Evolutionary conservation across 2,329 filamentous ascomycete genomes (phyloP).

Genomic region (Cryoendolithus antarcticus): DNA sequence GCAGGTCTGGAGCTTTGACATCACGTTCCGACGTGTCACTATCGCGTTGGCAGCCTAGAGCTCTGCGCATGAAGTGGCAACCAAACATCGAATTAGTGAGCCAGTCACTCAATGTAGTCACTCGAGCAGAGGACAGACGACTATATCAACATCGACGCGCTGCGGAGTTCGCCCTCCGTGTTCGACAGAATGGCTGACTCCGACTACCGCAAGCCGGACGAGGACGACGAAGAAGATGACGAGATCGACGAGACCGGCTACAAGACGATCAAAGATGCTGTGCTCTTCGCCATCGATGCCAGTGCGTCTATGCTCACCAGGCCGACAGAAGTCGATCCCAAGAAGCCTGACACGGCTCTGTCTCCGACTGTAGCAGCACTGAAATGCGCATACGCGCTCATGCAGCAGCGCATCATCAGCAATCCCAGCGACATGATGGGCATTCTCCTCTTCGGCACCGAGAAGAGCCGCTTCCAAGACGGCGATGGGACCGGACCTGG

Average conservation of each 20-base stretch:
- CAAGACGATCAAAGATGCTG: conserved; percentile 88
- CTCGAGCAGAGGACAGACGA: too few relatives aligned
- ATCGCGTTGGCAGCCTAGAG: too few relatives aligned
- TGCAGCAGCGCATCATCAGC: conserved; percentile 97
- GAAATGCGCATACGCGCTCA: conserved; percentile 86
- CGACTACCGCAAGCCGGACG: conserved; percentile 25
- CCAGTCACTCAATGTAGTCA: too few relatives aligned
- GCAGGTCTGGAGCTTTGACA: too few relatives aligned
- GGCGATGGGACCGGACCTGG: conserved; percentile 43
- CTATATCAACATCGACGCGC: too few relatives aligned
- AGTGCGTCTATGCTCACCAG: conserved; percentile 71
- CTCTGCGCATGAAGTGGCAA: too few relatives aligned
- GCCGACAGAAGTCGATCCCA: conserved; percentile 53
- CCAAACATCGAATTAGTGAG: too few relatives aligned
- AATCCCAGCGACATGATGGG: conserved; percentile 97
- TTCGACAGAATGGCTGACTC: conserved; percentile 9
- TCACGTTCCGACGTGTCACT: too few relatives aligned
- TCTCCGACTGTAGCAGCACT: conserved; percentile 72
- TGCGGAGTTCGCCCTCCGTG: too few relatives aligned
- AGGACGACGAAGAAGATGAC: conserved; percentile 57
- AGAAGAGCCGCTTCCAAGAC: conserved; percentile 67
- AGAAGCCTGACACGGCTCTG: conserved; percentile 60
- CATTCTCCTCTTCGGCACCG: conserved; percentile 79
- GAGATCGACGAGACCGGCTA: conserved; percentile 62
- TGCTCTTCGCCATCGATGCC: conserved; percentile 89